phyloP scores from a whole-genome alignment of 345 rosid species.

The Arabidopsis arenosa region DNA sequence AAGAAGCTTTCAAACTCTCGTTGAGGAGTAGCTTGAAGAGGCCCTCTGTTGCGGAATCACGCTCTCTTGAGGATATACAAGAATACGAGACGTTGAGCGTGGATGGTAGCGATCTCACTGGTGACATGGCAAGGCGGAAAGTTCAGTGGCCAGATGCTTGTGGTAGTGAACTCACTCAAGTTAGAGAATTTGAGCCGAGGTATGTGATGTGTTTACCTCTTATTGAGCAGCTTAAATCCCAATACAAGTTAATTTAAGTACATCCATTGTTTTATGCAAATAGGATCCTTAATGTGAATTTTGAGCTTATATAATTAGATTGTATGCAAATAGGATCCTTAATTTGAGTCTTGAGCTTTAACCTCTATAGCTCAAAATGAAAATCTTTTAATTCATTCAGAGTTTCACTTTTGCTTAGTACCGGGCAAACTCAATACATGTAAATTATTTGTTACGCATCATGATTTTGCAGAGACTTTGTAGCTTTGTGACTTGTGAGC shows the following conservation, averaged over 20 bases:
- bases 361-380: background rate
- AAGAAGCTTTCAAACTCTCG: constrained; percentile 51
- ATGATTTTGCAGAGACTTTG: background rate
- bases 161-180: constrained; percentile 87
- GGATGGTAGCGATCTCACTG: constrained; percentile 51
- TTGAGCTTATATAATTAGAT: constrained; percentile 1
- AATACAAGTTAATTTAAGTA: constrained; percentile 2
- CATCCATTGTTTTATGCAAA: background rate
- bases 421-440: background rate
- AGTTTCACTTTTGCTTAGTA: background rate
- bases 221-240: background rate
- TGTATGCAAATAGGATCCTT: background rate
- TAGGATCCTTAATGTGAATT: background rate
- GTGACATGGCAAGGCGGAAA: constrained; percentile 65
- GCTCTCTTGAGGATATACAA: constrained; percentile 51
- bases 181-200: constrained; percentile 98
- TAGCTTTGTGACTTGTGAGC: background rate
- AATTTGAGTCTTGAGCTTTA: background rate
- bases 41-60: constrained; percentile 47
- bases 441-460: background rate
- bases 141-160: constrained; percentile 97
- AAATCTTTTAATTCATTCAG: background rate
- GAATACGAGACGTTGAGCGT: constrained; percentile 49
- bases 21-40: constrained; percentile 89
- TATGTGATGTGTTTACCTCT: constrained; percentile 43